Percentiles rank a stretch among this genome's conserved stretches.
These are phyloP conservation scores for Phytophthora quininea DNA, from an alignment of 352 stramenopile species.

Conservation along the genomic window DNA sequence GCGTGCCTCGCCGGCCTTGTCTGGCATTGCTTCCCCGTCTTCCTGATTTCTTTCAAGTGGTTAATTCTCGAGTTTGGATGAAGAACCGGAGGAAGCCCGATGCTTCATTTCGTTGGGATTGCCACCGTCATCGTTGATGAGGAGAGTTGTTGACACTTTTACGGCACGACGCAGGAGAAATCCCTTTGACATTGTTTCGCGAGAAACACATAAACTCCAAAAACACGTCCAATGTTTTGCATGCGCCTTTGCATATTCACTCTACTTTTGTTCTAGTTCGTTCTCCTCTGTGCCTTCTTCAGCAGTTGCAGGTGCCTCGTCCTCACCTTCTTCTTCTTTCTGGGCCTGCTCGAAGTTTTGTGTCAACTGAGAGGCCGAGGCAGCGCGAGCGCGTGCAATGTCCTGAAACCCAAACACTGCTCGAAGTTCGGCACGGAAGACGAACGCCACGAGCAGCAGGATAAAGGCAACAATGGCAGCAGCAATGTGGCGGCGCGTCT, in stretches of 20 bases:
- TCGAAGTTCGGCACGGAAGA: conserved; percentile 63
- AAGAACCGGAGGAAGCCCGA: conserved; percentile 4
- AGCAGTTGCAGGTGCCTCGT: not conserved
- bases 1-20: not conserved
- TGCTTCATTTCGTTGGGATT: not conserved
- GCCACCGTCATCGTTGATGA: not conserved
- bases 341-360: conserved; percentile 50
- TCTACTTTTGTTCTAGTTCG: conserved; percentile 16
- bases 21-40: not conserved
- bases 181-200: conserved; percentile 30
- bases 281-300: conserved; percentile 3
- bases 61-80: not conserved
- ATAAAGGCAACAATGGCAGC: conserved; percentile 35
- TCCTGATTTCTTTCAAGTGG: not conserved
- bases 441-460: conserved; percentile 47
- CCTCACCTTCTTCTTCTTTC: conserved; percentile 3
- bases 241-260: conserved; percentile 14
- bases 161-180: not conserved
- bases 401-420: conserved; percentile 74
- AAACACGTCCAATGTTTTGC: conserved; percentile 19
- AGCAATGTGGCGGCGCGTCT: conserved; percentile 50
- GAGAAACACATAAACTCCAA: conserved; percentile 22
- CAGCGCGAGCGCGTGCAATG: conserved; percentile 63
- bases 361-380: conserved; percentile 68
- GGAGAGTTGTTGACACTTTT: not conserved